These are phyloP conservation scores for Diospyros lotus DNA, from an alignment of 148 eudicot genomes.

Conservation along the genomic window DNA sequence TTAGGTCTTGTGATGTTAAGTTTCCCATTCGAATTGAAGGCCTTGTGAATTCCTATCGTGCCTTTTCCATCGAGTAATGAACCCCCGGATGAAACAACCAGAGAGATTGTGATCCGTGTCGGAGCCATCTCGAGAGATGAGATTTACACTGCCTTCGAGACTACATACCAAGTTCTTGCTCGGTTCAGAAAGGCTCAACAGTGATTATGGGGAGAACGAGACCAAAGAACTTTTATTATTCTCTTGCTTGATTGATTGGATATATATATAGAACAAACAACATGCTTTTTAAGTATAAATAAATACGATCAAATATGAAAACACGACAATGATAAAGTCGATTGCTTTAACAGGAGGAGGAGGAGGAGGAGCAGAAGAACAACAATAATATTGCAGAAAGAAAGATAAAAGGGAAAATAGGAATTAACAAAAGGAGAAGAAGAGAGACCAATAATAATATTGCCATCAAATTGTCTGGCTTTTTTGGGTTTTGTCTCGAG, in stretches of 20 bases:
- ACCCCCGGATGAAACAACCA: constrained; percentile 90
- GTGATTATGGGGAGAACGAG: too few relatives aligned
- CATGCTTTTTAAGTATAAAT: neutral
- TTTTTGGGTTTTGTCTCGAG: neutral
- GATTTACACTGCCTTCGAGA: constrained; percentile 82
- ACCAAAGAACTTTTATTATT: too few relatives aligned
- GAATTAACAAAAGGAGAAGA: neutral
- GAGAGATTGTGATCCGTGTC: constrained; percentile 72
- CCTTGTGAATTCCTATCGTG: constrained; percentile 74
- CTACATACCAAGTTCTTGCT: constrained; percentile 85
- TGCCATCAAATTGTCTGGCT: neutral
- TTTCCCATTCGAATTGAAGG: constrained; percentile 86
- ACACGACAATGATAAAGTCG: neutral
- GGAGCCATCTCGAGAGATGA: constrained; percentile 88
- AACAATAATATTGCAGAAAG: neutral
- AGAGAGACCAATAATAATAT: too few relatives aligned
- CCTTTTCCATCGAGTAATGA: constrained; percentile 81
- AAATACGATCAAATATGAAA: neutral
- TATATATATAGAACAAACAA: neutral
- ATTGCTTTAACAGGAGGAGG: too few relatives aligned
- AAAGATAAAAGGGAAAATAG: neutral
- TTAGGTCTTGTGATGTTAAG: constrained; percentile 85
- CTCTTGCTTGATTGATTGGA: neutral
- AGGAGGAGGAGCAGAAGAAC: neutral
- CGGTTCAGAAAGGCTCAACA: constrained; percentile 55